Base-by-base conservation (phyloP, 2,329 filamentous ascomycete species). In the Calonectria pseudoreteaudii region DNA sequence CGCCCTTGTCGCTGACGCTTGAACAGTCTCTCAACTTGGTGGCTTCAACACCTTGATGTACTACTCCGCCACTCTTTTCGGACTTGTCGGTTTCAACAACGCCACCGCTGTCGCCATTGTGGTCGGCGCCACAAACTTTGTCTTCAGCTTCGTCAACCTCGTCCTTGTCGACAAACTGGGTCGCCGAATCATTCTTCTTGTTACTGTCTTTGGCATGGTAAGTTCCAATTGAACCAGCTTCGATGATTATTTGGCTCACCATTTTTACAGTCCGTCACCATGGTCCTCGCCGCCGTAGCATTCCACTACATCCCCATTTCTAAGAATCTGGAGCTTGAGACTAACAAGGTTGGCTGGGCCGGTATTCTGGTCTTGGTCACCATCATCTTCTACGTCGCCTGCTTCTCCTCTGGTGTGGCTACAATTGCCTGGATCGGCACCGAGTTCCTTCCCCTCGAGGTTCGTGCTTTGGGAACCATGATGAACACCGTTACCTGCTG, bases 21-120 rank as follows among this genome's bases (percentile, higher is more conserved):
- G 18, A 14, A 26, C 9, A 75, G 74, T 88, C 44, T 85, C 83
- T 14, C 87, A 89, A 81, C 87, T 89, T 44, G 82, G 86, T 7
- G 87, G 87, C 0, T 88, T 90, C 79, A 90, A 89, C 74, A 87
- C 88, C 1, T 81, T 90, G 31, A 82, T 84, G 66, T 88, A 88
- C 80, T 89, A 88, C 79, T 86, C 85, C 0, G 86, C 86, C 0
- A 87, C 85, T 0, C 80, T 89, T 0, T 89, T 90, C 75, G 76
- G 81, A 2, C 84, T 89, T 8, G 87, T 88, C 26, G 86, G 87
- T 3, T 88, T 89, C 78, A 76, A 82, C 36, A 86, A 88, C 68
- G 84, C 87, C 1, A 84, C 85, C 0, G 86, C 85, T 0, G 87
- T 89, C n/a, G 83, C 83, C 1, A 84, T 84, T n/a, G 83, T 86